A percentile compares a stretch with the other conserved stretches of the same genome.
Conservation (phyloP, 2,329 filamentous ascomycete species). For the Microascus cirrosus region DNA sequence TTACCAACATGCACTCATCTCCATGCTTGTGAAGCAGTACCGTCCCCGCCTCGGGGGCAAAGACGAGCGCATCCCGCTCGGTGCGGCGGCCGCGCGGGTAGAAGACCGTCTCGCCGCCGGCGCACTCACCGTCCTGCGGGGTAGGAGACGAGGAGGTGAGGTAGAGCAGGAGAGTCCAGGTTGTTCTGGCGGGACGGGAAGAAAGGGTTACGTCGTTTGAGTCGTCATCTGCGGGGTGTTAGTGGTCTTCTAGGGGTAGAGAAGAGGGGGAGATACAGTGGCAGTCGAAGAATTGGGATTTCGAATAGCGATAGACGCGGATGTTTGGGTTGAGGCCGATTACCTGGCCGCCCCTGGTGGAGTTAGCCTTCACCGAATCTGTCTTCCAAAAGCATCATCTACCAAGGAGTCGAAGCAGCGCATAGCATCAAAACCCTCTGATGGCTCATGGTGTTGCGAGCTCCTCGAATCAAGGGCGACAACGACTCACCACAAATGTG, state of each 20-base stretch:
- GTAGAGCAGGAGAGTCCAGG: conserved; percentile 86
- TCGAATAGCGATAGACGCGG: conserved; percentile 74
- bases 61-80: conserved; percentile 53
- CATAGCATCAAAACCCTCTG: too few species aligned
- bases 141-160: conserved; percentile 51
- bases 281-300: conserved; percentile 83
- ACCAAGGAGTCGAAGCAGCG: neutral
- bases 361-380: neutral
- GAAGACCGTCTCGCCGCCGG: conserved; percentile 85
- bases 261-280: conserved; percentile 55
- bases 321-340: conserved; percentile 85
- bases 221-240: conserved; percentile 61
- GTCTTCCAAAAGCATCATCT: neutral
- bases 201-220: conserved; percentile 58
- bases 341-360: conserved; percentile 66
- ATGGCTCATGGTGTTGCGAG: neutral
- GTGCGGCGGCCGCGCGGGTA: conserved; percentile 58
- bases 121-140: conserved; percentile 48
- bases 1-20: conserved; percentile 69
- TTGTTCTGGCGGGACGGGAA: conserved; percentile 51
- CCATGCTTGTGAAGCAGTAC: conserved; percentile 82
- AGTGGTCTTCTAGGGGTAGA: neutral
- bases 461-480: neutral
- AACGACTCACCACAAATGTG: conserved; percentile 31
- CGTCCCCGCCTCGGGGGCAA: conserved; percentile 73